Evolutionary conservation across 768 basidiomycete species (phyloP).

Genomic region (Serpula lacrymans): DNA sequence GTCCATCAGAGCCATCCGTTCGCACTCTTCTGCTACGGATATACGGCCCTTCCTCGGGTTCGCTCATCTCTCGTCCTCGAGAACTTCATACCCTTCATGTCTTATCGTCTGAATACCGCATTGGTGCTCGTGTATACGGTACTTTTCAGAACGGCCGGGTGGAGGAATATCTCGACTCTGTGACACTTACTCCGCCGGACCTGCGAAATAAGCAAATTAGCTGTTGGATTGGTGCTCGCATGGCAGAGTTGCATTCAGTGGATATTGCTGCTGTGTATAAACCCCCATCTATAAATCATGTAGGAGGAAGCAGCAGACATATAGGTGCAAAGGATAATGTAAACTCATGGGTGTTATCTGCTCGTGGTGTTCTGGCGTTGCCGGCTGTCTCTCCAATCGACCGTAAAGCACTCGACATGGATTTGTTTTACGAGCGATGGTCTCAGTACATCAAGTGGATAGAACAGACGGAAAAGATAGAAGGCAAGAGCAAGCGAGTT

Average conservation of each 20-base stretch:
- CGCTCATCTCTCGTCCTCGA: conserved; percentile 81
- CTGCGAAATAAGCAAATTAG: conserved; percentile 74
- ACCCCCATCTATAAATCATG: conserved; percentile 31
- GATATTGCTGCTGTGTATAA: conserved; percentile 69
- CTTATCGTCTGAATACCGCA: conserved; percentile 81
- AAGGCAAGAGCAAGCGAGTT: conserved; percentile 62
- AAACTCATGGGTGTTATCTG: conserved; percentile 64
- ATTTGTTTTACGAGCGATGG: conserved; percentile 62
- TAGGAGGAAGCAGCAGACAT: conserved; percentile 49
- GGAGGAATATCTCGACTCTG: conserved; percentile 93
- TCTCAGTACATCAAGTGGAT: conserved; percentile 69
- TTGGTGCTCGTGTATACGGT: conserved; percentile 90
- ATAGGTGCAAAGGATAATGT: conserved; percentile 67
- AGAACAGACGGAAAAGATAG: conserved; percentile 50
- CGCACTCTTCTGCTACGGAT: conserved; percentile 84
- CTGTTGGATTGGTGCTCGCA: conserved; percentile 86
- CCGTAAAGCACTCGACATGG: conserved; percentile 58
- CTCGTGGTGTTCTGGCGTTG: conserved; percentile 71
- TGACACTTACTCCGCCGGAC: conserved; percentile 73
- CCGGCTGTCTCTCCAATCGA: conserved; percentile 44
- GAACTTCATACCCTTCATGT: conserved; percentile 88
- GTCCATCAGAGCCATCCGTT: conserved; percentile 42
- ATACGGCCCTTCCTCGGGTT: conserved; percentile 84
- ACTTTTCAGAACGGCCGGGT: conserved; percentile 95
- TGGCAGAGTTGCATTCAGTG: conserved; percentile 95